Evolutionary conservation across 352 stramenopile genomes (phyloP).

Genomic region (Pythium plurisporium): DNA sequence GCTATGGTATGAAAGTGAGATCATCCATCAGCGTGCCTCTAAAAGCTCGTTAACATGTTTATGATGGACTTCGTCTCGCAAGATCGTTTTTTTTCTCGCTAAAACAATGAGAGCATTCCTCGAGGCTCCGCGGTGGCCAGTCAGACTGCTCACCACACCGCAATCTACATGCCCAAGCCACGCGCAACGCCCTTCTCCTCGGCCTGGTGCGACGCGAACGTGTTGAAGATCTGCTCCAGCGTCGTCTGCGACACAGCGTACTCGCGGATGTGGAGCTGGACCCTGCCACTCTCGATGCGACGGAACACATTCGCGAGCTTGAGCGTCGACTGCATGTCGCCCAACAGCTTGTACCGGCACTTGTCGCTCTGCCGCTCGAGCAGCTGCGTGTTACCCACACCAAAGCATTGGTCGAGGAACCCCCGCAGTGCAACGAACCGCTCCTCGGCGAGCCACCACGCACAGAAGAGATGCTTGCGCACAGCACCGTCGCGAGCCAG

Average conservation of each 20-base stretch:
- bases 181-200: conserved; percentile 23
- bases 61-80: no score
- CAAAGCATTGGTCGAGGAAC: conserved; percentile 24
- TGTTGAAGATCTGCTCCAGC: conserved; percentile 87
- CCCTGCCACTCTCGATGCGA: conserved; percentile 42
- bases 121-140: no score
- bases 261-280: conserved; percentile 46
- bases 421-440: conserved; percentile 28
- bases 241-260: conserved; percentile 82
- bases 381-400: conserved; percentile 12
- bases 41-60: no score
- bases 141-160: conserved; percentile 31
- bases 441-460: conserved; percentile 64
- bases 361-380: conserved; percentile 36
- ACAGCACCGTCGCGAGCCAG: conserved; percentile 49
- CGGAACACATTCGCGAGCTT: conserved; percentile 43
- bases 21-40: no score
- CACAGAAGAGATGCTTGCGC: conserved; percentile 35
- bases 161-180: conserved; percentile 1
- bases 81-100: no score
- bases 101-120: no score
- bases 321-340: conserved; percentile 17
- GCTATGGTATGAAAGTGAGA: no score
- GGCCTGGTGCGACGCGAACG: conserved; percentile 50
- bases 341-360: conserved; percentile 27